Percentiles rank a stretch among this genome's conserved stretches.
These are phyloP conservation scores for Xylaria sp. DNA, from an alignment of 2,329 filamentous ascomycete species.

Conservation along the genomic window DNA sequence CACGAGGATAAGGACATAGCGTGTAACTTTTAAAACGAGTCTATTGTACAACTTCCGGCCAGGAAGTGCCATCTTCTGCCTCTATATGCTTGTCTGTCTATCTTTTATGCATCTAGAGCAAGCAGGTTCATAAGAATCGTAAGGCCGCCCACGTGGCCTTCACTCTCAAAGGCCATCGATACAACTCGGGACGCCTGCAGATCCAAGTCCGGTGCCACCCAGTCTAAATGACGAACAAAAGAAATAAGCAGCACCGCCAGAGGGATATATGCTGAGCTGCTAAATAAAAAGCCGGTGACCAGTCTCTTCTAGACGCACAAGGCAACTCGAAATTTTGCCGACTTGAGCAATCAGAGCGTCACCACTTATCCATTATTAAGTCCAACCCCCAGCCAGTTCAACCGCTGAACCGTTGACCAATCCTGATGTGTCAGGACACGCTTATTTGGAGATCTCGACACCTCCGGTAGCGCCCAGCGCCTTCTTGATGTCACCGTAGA, in stretches of 20 bases:
- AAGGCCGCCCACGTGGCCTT: constrained; percentile 33
- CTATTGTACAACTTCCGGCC: constrained; percentile 49
- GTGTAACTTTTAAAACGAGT: constrained; percentile 41
- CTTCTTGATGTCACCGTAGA: constrained; percentile 66
- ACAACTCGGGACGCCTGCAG: constrained; percentile 45
- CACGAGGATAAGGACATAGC: not conserved
- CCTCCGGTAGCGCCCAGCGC: constrained; percentile 68
- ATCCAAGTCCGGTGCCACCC: constrained; percentile 44
- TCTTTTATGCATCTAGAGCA: constrained; percentile 46
- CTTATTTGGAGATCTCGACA: constrained; percentile 63
- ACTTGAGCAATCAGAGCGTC: constrained; percentile 27
- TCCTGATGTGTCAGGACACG: constrained; percentile 12
- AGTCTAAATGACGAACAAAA: constrained; percentile 47
- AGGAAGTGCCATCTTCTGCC: constrained; percentile 44
- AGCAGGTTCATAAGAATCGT: constrained; percentile 38
- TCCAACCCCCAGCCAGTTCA: constrained; percentile 26
- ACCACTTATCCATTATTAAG: constrained; percentile 41
- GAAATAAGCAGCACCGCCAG: constrained; percentile 42
- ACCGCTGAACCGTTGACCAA: constrained; percentile 2
- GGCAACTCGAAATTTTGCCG: not conserved
- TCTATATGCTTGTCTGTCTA: constrained; percentile 47
- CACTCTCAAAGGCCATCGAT: constrained; percentile 36
- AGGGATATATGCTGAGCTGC: constrained; percentile 41
- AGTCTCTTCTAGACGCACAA: constrained; percentile 26
- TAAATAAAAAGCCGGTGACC: constrained; percentile 34